phyloP scores from a whole-genome alignment of 768 basidiomycete genomes.

The Chalciporus chontae region DNA sequence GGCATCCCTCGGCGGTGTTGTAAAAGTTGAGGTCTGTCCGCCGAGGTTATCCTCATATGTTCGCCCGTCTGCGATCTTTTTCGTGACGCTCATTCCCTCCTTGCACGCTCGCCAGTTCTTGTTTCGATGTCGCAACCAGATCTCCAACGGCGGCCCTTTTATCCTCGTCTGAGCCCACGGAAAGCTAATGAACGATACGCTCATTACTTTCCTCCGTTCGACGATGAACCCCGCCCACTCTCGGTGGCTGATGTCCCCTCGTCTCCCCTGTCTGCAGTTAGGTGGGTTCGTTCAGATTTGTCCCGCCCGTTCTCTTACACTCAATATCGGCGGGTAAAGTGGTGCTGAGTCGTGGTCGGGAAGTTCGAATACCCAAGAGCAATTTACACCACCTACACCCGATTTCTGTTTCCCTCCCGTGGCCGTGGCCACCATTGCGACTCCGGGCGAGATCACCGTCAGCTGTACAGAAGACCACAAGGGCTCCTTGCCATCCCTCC shows the following conservation, averaged over 20 bases:
- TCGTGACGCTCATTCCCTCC: no score
- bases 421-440: conserved; percentile 6
- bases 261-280: conserved; percentile 24
- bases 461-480: not conserved
- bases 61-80: no score
- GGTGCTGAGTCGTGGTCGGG: conserved; percentile 12
- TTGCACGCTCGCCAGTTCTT: no score
- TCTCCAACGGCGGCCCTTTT: no score
- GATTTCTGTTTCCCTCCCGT: conserved; percentile 9
- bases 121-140: no score
- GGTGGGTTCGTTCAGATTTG: conserved; percentile 13
- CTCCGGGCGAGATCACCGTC: conserved; percentile 3
- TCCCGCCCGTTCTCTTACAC: not conserved
- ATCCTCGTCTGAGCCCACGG: no score
- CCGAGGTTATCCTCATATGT: no score
- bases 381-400: conserved; percentile 19
- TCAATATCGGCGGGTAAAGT: not conserved
- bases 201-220: not conserved
- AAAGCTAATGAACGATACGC: no score
- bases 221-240: not conserved
- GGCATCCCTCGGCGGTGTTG: no score
- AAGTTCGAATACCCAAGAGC: conserved; percentile 11
- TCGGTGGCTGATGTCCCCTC: conserved; percentile 3
- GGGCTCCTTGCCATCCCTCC: not conserved
- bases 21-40: no score